Conservation (phyloP, 1,284 basidiomycete species). For the Cutaneotrichosporon cyanovorans region DNA sequence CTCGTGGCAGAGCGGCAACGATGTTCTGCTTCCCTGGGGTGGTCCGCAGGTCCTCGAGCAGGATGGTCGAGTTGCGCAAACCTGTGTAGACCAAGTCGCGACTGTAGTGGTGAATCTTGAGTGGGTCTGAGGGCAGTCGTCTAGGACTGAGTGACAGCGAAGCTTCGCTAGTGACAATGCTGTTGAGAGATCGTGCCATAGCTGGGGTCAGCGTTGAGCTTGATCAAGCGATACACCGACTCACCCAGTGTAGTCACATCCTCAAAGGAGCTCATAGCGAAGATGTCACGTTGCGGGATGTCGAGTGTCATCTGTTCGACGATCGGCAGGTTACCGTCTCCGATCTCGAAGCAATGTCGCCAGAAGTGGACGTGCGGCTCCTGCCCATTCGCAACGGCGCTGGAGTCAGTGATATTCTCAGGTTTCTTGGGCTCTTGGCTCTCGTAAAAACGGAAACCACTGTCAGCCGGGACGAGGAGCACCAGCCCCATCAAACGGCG, state of each 20-base stretch:
- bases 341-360: slow-evolving; percentile 2
- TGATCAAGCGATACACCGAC: background rate
- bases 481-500: too few relatives aligned
- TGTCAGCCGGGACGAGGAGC: too few relatives aligned
- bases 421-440: too few relatives aligned
- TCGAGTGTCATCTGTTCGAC: slow-evolving; percentile 23
- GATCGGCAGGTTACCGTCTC: slow-evolving; percentile 20
- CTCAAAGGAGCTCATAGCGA: slow-evolving; percentile 27
- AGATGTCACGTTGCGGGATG: slow-evolving; percentile 27
- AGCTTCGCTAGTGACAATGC: slow-evolving; percentile 14
- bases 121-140: slow-evolving; percentile 23
- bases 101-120: slow-evolving; percentile 26
- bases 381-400: slow-evolving; percentile 19
- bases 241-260: slow-evolving; percentile 26
- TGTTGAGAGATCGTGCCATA: slow-evolving; percentile 6
- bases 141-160: slow-evolving; percentile 13
- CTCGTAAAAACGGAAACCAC: too few relatives aligned
- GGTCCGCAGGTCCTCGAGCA: slow-evolving; percentile 27
- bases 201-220: too few relatives aligned
- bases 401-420: slow-evolving; percentile 5
- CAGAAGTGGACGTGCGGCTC: slow-evolving; percentile 36
- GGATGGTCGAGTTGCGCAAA: slow-evolving; percentile 18
- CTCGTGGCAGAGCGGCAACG: slow-evolving; percentile 13
- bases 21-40: slow-evolving; percentile 4
- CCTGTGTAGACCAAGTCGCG: slow-evolving; percentile 29